Evolutionary conservation across 805 yeast species (phyloP).

Genomic region (Metschnikowia drakensbergensis): DNA sequence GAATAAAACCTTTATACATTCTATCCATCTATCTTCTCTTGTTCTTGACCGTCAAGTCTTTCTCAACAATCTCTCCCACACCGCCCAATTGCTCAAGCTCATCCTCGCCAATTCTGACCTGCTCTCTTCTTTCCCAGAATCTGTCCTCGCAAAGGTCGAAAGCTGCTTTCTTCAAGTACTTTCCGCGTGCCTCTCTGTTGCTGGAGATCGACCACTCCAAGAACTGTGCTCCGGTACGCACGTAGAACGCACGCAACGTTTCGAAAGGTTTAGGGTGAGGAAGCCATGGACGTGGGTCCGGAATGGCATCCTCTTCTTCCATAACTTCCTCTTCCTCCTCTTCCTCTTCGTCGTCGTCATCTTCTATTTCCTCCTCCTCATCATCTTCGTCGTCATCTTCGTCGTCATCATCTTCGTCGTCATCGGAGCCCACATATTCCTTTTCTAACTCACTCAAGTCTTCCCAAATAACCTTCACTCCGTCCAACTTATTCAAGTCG

Average conservation of each 20-base stretch:
- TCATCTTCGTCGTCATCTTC: slow-evolving; percentile 58
- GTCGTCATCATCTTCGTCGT: slow-evolving; percentile 52
- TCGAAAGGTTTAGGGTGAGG: slow-evolving; percentile 97
- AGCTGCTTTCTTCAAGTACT: slow-evolving; percentile 80
- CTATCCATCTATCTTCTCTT: slow-evolving; percentile 42
- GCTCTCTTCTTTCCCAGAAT: slow-evolving; percentile 99
- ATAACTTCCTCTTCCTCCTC: slow-evolving; percentile 63
- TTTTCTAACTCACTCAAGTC: slow-evolving; percentile 57
- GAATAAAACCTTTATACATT: neutral
- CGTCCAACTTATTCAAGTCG: slow-evolving; percentile 83
- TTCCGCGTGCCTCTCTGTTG: slow-evolving; percentile 82
- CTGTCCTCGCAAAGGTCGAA: slow-evolving; percentile 90
- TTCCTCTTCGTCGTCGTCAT: slow-evolving; percentile 54
- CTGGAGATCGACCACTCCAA: slow-evolving; percentile 91
- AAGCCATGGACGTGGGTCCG: slow-evolving; percentile 93
- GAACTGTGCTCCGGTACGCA: slow-evolving; percentile 81
- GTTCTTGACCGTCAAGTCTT: slow-evolving; percentile 48
- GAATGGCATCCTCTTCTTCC: slow-evolving; percentile 62
- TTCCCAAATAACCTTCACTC: slow-evolving; percentile 88
- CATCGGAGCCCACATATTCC: slow-evolving; percentile 58
- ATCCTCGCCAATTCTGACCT: slow-evolving; percentile 83
- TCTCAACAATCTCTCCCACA: slow-evolving; percentile 81
- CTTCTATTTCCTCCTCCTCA: slow-evolving; percentile 38
- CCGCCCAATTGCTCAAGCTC: slow-evolving; percentile 87
- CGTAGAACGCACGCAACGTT: slow-evolving; percentile 73